phyloP scores from a whole-genome alignment of 1,139 yeast species.

The Geotrichum phurueaensis region DNA sequence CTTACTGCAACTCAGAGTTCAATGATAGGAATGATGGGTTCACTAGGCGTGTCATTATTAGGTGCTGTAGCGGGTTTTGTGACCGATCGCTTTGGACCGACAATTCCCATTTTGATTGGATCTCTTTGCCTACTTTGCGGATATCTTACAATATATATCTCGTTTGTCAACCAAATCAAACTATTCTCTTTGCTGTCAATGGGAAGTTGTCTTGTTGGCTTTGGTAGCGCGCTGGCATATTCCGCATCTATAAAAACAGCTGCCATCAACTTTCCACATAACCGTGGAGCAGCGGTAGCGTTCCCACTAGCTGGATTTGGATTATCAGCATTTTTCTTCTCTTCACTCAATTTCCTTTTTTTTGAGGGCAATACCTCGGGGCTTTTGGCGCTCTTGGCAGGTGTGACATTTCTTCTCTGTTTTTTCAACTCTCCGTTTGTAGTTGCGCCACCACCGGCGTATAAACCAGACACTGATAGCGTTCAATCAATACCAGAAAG shows the following conservation, averaged over 20 bases:
- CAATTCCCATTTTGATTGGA: constrained; percentile 39
- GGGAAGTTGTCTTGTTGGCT: constrained; percentile 31
- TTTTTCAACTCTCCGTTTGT: constrained; percentile 30
- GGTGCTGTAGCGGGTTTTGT: constrained; percentile 53
- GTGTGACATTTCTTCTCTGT: constrained; percentile 29
- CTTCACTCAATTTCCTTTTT: constrained; percentile 27
- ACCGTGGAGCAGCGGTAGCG: constrained; percentile 36
- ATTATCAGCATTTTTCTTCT: constrained; percentile 35
- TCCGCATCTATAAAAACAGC: constrained; percentile 34
- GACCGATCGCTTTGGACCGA: constrained; percentile 49
- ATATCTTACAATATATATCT: constrained; percentile 25
- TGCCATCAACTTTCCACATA: constrained; percentile 34
- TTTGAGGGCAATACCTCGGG: constrained; percentile 34
- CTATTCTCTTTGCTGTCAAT: constrained; percentile 26
- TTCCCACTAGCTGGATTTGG: constrained; percentile 37
- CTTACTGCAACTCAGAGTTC: constrained; percentile 52
- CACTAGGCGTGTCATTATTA: constrained; percentile 50
- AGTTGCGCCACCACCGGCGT: constrained; percentile 17
- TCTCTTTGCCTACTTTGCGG: constrained; percentile 27
- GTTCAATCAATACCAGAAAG: no score
- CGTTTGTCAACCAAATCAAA: constrained; percentile 23
- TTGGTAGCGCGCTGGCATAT: constrained; percentile 33
- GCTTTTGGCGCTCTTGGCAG: constrained; percentile 29
- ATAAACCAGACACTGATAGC: no score
- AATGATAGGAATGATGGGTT: constrained; percentile 50